Percentiles rank a stretch among this genome's conserved stretches.
These are phyloP conservation scores for Russula sp. DNA, from an alignment of 768 basidiomycete genomes.

Conservation along the genomic window DNA sequence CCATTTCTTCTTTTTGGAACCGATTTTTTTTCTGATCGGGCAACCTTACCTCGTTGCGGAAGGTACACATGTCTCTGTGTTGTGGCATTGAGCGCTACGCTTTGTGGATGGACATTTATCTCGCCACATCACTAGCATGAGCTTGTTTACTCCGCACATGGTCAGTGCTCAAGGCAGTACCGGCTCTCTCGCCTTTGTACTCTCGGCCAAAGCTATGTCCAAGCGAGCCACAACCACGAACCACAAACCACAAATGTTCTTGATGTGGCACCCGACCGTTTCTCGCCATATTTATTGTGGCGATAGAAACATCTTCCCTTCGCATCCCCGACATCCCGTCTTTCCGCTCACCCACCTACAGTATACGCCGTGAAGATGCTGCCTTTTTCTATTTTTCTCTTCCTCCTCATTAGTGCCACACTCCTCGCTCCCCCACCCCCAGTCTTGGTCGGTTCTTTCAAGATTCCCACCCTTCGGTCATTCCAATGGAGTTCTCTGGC, in stretches of 20 bases:
- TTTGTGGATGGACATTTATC: conserved; percentile 16
- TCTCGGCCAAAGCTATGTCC: conserved; percentile 10
- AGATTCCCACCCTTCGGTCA: neutral
- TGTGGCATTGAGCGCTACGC: conserved; percentile 13
- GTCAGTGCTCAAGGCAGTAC: neutral
- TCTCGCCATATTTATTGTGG: conserved; percentile 16
- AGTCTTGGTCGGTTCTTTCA: conserved; percentile 11
- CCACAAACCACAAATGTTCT: conserved; percentile 10
- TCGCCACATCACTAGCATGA: neutral
- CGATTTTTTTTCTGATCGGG: neutral
- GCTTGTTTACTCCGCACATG: conserved; percentile 21
- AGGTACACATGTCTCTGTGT: neutral
- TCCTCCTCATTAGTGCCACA: conserved; percentile 16
- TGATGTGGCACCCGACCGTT: neutral
- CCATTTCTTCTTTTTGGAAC: too few relatives aligned
- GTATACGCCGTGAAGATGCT: conserved; percentile 15
- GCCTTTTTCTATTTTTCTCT: conserved; percentile 16
- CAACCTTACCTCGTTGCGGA: neutral
- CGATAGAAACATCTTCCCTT: neutral
- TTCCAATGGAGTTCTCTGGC: neutral
- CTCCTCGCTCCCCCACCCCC: conserved; percentile 14
- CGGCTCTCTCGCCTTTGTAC: conserved; percentile 9
- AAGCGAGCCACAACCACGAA: conserved; percentile 21
- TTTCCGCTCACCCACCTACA: neutral
- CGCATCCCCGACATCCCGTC: neutral